Evolutionary conservation across 208 protist genomes (phyloP).

Genomic region (Leishmania mexicana): DNA sequence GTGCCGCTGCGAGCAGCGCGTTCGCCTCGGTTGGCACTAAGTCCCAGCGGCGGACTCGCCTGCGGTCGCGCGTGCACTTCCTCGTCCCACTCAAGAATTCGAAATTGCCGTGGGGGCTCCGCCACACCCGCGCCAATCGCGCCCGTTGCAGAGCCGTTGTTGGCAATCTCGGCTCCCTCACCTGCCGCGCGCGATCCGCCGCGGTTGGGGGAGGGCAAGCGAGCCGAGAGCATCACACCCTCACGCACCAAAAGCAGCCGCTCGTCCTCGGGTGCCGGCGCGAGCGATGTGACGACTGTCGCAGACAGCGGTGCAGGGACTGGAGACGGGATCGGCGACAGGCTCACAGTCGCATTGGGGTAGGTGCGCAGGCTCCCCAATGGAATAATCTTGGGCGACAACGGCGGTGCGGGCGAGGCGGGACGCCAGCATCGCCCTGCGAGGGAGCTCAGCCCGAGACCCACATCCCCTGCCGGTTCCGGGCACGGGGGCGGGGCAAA

Average conservation of each 20-base stretch:
- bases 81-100: constrained; percentile 21
- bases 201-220: not conserved
- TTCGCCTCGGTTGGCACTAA: not conserved
- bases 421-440: not conserved
- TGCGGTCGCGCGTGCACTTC: constrained; percentile 8
- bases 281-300: not conserved
- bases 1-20: not conserved
- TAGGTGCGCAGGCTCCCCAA: constrained; percentile 16
- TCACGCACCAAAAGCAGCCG: not conserved
- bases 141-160: not conserved
- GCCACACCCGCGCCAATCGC: not conserved
- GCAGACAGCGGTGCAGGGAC: not conserved
- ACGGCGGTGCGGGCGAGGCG: not conserved
- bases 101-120: not conserved
- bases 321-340: constrained; percentile 20
- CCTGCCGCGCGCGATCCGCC: not conserved
- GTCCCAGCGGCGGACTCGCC: not conserved
- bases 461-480: not conserved
- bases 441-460: not conserved
- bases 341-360: constrained; percentile 16
- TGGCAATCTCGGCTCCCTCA: not conserved
- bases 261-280: not conserved
- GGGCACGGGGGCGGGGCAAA: constrained; percentile 9
- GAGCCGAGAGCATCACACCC: not conserved
- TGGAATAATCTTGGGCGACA: constrained; percentile 7